Evolutionary conservation across 331 rosid species (phyloP).

Genomic region (Acacia concinna): DNA sequence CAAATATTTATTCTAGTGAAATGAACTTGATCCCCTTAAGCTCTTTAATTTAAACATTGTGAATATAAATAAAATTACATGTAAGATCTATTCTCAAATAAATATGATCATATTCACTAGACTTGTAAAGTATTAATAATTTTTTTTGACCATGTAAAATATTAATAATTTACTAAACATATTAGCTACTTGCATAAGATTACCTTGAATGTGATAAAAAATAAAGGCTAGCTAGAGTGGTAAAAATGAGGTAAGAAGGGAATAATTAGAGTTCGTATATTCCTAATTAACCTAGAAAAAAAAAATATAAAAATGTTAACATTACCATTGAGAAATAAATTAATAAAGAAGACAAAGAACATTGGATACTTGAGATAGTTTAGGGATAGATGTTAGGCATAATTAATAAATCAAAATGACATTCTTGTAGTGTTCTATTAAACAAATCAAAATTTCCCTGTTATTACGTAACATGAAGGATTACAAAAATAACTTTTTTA

Average conservation of each 20-base stretch:
- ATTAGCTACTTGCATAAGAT: no score
- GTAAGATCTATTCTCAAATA: neutral
- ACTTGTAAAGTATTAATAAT: no score
- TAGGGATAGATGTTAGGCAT: conserved; percentile 11
- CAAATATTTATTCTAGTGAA: neutral
- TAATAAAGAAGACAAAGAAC: neutral
- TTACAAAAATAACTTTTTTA: neutral
- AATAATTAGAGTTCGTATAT: neutral
- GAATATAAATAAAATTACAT: neutral
- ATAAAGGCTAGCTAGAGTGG: no score
- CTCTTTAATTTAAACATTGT: neutral
- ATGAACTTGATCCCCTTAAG: neutral
- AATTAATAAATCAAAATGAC: neutral
- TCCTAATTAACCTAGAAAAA: neutral
- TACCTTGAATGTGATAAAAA: no score
- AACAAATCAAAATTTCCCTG: neutral
- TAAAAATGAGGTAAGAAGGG: neutral
- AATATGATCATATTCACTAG: no score
- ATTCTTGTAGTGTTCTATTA: neutral
- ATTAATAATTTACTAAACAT: no score
- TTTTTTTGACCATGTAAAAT: no score
- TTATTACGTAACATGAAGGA: neutral
- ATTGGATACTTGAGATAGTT: conserved; percentile 13
- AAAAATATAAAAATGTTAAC: no score
- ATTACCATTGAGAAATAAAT: neutral